Conservation (phyloP, 768 basidiomycete genomes). For the Suillus hirtellus region DNA sequence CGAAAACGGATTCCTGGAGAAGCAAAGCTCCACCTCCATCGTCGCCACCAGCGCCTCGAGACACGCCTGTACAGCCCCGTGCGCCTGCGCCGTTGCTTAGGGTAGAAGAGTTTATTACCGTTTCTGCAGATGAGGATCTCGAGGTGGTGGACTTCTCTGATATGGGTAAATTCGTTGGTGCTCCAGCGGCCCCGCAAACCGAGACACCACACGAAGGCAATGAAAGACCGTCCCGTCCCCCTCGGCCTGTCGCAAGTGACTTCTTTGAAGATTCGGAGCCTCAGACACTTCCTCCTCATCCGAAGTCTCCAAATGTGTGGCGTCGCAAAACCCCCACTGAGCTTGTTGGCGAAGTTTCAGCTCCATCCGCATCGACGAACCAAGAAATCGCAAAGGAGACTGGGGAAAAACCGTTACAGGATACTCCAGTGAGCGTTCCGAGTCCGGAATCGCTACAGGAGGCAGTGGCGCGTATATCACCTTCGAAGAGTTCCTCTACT, state of each 20-base stretch:
- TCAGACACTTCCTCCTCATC: constrained; percentile 25
- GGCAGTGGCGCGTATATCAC: constrained; percentile 1
- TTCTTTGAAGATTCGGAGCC: constrained; percentile 59
- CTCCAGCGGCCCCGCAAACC: constrained; percentile 18
- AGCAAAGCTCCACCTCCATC: constrained; percentile 36
- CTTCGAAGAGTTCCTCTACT: constrained; percentile 18
- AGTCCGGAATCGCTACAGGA: constrained; percentile 6
- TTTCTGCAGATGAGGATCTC: constrained; percentile 56
- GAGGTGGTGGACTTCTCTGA: constrained; percentile 84
- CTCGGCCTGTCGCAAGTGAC: constrained; percentile 64
- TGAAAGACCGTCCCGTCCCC: constrained; percentile 30
- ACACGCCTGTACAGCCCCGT: constrained; percentile 36
- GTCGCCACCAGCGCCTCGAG: constrained; percentile 27
- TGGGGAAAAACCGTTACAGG: neutral
- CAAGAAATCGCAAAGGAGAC: neutral
- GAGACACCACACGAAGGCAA: constrained; percentile 21
- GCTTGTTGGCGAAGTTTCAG: neutral
- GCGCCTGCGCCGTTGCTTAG: constrained; percentile 36
- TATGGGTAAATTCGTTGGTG: constrained; percentile 65
- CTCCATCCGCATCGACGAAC: constrained; percentile 1
- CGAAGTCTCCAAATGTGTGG: constrained; percentile 44
- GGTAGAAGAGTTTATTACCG: constrained; percentile 38
- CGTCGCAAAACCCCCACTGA: constrained; percentile 33
- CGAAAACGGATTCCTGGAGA: constrained; percentile 66
- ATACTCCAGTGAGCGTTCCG: neutral